phyloP scores from a whole-genome alignment of 257 asterid genomes.

The Solanum rostratum region DNA sequence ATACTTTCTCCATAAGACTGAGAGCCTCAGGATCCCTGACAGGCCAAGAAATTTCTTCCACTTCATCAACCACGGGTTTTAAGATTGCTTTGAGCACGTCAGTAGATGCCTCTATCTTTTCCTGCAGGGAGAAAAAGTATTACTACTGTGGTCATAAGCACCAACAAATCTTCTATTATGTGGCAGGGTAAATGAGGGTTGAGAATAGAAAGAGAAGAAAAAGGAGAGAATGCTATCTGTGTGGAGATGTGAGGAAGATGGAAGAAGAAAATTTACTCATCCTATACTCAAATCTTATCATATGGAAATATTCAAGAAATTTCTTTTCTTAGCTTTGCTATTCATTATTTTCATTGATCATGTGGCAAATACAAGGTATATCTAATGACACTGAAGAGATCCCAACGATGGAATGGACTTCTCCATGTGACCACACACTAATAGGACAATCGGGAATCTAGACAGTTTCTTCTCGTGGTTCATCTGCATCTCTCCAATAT shows the following conservation, averaged over 20 bases:
- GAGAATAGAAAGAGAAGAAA: background rate
- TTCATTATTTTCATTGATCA: background rate
- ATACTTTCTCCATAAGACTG: constrained; percentile 69
- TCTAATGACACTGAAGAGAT: background rate
- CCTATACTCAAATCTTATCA: background rate
- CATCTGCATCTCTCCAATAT: background rate
- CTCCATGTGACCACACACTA: background rate
- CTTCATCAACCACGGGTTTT: constrained; percentile 60
- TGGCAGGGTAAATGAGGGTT: background rate
- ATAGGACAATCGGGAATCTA: background rate
- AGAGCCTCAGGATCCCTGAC: constrained; percentile 73
- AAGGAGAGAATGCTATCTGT: background rate
- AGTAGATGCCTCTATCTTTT: constrained; percentile 77
- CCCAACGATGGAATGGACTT: background rate
- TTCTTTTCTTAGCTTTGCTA: background rate
- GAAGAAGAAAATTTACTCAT: background rate
- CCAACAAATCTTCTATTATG: background rate
- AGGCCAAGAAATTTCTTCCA: constrained; percentile 79
- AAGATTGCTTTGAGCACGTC: constrained; percentile 81
- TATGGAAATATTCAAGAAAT: background rate
- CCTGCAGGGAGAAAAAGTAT: constrained; percentile 33
- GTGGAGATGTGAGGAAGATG: background rate
- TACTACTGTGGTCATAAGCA: background rate
- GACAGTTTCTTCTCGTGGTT: background rate
- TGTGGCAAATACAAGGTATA: background rate